Evolutionary conservation across 164 flowering plant species (phyloP).

Genomic region (Kalanchoe fedtschenkoi): DNA sequence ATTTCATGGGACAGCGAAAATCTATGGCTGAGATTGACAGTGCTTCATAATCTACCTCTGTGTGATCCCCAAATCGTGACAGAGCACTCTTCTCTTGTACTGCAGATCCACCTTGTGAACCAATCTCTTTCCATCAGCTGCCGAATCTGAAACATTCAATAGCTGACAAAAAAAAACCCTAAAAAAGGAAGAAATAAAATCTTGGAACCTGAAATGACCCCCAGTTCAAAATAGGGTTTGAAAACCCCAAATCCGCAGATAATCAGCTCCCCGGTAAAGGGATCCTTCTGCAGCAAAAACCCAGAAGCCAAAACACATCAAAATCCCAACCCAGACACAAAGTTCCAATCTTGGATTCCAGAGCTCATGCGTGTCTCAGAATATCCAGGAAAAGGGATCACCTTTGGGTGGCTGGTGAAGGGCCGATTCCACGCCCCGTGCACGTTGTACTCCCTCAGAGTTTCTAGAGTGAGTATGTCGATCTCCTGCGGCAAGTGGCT

Average conservation of each 20-base stretch:
- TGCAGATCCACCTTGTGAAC: no score
- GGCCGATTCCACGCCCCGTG: conserved; percentile 44
- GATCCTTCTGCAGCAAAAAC: conserved; percentile 32
- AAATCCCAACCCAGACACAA: not conserved
- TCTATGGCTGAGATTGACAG: not conserved
- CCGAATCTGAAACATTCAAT: not conserved
- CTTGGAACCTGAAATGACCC: conserved; percentile 43
- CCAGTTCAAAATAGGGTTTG: conserved; percentile 41
- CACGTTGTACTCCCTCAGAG: conserved; percentile 31
- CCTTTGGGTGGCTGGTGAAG: conserved; percentile 64
- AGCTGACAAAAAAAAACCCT: no score
- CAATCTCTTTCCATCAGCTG: conserved; percentile 53
- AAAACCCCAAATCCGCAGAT: conserved; percentile 33
- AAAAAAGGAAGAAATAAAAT: not conserved
- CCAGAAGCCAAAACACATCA: not conserved
- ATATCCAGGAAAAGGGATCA: conserved; percentile 2
- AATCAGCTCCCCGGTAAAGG: conserved; percentile 50
- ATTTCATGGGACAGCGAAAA: no score
- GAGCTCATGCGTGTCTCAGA: not conserved
- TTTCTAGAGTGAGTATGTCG: conserved; percentile 31
- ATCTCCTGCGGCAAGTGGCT: conserved; percentile 53
- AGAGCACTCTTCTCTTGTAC: conserved; percentile 34
- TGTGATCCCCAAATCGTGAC: conserved; percentile 57
- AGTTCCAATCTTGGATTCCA: not conserved
- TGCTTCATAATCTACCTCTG: conserved; percentile 19